These are phyloP conservation scores for Entomortierella beljakovae DNA, from an alignment of 192 early-diverging fungal genomes.

Conservation along the genomic window DNA sequence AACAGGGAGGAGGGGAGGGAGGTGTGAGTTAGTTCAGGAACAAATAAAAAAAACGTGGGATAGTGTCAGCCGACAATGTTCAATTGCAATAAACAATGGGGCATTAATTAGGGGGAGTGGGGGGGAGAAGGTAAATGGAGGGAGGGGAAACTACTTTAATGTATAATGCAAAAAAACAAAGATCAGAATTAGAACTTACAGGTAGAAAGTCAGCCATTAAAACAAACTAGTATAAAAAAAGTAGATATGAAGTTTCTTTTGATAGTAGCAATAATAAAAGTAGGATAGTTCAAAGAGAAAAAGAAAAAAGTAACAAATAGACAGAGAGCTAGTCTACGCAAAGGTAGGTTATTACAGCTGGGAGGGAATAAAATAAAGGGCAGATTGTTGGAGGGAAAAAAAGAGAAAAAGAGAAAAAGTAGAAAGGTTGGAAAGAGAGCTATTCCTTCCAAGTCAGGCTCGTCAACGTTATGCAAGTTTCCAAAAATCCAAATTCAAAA, in stretches of 20 bases:
- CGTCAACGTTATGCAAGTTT: too few species aligned
- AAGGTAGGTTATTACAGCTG: not conserved
- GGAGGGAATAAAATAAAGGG: too few species aligned
- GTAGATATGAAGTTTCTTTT: not conserved
- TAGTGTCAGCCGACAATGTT: not conserved
- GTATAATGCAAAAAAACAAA: not conserved
- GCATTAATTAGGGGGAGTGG: not conserved
- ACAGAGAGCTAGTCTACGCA: not conserved
- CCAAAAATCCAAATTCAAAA: too few species aligned
- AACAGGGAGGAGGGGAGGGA: not conserved
- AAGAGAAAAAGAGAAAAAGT: not conserved
- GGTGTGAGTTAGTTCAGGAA: too few species aligned
- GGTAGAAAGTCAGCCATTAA: constrained; percentile 48
- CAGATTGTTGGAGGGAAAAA: too few species aligned
- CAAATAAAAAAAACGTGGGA: not conserved
- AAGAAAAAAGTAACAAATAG: not conserved
- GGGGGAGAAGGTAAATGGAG: not conserved
- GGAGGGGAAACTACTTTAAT: not conserved
- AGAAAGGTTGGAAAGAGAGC: not conserved
- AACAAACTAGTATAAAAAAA: not conserved
- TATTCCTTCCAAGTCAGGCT: not conserved
- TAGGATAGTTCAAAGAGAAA: too few species aligned
- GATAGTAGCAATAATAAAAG: not conserved
- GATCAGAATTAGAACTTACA: constrained; percentile 6
- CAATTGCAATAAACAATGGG: not conserved